Evolutionary conservation across 1,139 yeast species (phyloP).

Genomic region (Protomyces inouyei): DNA sequence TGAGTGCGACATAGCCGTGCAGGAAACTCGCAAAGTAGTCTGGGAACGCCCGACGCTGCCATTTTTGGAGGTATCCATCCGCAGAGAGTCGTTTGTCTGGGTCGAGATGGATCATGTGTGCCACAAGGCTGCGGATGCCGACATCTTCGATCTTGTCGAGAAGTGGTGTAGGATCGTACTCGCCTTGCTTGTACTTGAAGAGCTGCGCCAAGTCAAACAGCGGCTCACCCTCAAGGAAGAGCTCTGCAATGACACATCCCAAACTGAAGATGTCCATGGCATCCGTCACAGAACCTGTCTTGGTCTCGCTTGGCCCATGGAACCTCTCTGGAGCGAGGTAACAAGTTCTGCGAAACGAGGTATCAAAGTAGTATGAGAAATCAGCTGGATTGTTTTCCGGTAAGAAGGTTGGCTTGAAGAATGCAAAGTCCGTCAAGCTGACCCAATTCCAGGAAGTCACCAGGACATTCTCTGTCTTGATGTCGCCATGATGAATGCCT

Average conservation of each 20-base stretch:
- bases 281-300: constrained; percentile 46
- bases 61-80: constrained; percentile 49
- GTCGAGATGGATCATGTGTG: constrained; percentile 57
- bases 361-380: constrained; percentile 85
- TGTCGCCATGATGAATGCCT: constrained; percentile 68
- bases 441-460: constrained; percentile 90
- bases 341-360: constrained; percentile 78
- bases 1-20: constrained; percentile 57
- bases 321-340: constrained; percentile 95
- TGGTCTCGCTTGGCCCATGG: constrained; percentile 39
- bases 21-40: constrained; percentile 63
- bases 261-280: constrained; percentile 64
- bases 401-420: constrained; percentile 73
- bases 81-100: constrained; percentile 60
- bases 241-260: constrained; percentile 78
- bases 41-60: constrained; percentile 56
- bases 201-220: constrained; percentile 80
- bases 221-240: constrained; percentile 80
- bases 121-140: constrained; percentile 49
- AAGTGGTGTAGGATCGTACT: constrained; percentile 42
- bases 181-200: constrained; percentile 71
- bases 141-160: constrained; percentile 52
- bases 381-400: constrained; percentile 97
- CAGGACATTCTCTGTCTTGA: constrained; percentile 81
- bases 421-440: constrained; percentile 74